Percentiles rank a stretch among this genome's conserved stretches.
phyloP scores from a whole-genome alignment of 2,329 filamentous ascomycete species.

The Colletotrichum magnum region DNA sequence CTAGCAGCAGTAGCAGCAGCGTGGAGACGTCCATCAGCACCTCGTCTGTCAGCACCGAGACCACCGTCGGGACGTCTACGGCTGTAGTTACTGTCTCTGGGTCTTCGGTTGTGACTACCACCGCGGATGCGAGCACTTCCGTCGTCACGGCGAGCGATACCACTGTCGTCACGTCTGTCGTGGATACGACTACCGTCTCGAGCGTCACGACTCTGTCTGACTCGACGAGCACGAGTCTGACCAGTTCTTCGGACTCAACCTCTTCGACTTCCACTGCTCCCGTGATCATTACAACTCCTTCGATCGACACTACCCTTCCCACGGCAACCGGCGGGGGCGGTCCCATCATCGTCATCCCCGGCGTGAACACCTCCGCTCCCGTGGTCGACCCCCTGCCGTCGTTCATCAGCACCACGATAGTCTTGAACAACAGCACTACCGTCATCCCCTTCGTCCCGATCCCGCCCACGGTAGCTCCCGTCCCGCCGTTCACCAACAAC shows the following conservation, averaged over 20 bases:
- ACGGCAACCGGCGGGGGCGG: not conserved
- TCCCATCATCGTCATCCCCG: not conserved
- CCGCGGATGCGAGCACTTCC: not conserved
- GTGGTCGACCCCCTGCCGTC: not conserved
- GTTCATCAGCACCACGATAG: conserved; percentile 12
- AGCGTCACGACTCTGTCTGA: no score
- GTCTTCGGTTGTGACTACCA: not conserved
- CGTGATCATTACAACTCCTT: not conserved
- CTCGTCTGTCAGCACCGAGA: not conserved
- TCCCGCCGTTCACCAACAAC: conserved; percentile 3
- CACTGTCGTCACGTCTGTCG: no score
- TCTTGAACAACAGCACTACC: conserved; percentile 10
- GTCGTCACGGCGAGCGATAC: no score
- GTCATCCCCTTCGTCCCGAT: conserved; percentile 17
- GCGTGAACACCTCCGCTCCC: not conserved
- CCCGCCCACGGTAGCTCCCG: not conserved
- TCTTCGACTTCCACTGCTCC: not conserved
- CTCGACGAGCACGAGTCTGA: no score
- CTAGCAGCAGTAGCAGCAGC: not conserved
- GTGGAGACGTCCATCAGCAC: no score
- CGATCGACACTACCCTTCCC: not conserved
- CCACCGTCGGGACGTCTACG: not conserved
- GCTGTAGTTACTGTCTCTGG: not conserved
- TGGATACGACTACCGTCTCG: no score
- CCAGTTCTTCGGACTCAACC: no score